phyloP scores from a whole-genome alignment of 495 filamentous ascomycete genomes.

The Apiosordaria backusii region DNA sequence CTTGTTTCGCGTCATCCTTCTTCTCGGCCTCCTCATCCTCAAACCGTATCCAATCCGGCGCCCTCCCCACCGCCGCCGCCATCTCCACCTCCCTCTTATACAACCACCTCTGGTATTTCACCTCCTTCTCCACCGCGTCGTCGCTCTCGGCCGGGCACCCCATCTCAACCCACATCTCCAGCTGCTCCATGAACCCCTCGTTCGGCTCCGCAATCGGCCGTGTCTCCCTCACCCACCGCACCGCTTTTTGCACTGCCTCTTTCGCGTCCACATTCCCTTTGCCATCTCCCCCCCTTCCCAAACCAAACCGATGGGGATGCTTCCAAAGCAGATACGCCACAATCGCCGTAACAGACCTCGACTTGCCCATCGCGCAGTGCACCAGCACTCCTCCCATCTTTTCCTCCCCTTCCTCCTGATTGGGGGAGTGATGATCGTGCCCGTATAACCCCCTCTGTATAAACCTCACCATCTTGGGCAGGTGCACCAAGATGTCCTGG shows the following conservation, averaged over 20 bases:
- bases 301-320: conserved; percentile 43
- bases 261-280: conserved; percentile 21
- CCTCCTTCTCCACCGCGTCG: conserved; percentile 55
- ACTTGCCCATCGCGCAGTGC: conserved; percentile 91
- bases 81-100: conserved; percentile 74
- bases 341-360: conserved; percentile 78
- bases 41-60: conserved; percentile 72
- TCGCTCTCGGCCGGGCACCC: conserved; percentile 60
- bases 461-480: conserved; percentile 71
- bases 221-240: conserved; percentile 55
- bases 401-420: not conserved
- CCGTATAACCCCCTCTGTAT: conserved; percentile 67
- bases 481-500: conserved; percentile 77
- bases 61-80: conserved; percentile 59
- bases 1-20: conserved; percentile 10
- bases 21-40: conserved; percentile 63
- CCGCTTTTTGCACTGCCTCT: conserved; percentile 35
- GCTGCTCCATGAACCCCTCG: conserved; percentile 79
- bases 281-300: conserved; percentile 31
- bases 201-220: conserved; percentile 82
- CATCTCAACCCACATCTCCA: conserved; percentile 84
- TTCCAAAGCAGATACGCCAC: conserved; percentile 82
- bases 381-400: conserved; percentile 39
- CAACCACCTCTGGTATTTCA: conserved; percentile 83
- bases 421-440: not conserved